These are phyloP conservation scores for Cladosporium sp. DNA, from an alignment of 2,329 filamentous ascomycete species.

Conservation along the genomic window DNA sequence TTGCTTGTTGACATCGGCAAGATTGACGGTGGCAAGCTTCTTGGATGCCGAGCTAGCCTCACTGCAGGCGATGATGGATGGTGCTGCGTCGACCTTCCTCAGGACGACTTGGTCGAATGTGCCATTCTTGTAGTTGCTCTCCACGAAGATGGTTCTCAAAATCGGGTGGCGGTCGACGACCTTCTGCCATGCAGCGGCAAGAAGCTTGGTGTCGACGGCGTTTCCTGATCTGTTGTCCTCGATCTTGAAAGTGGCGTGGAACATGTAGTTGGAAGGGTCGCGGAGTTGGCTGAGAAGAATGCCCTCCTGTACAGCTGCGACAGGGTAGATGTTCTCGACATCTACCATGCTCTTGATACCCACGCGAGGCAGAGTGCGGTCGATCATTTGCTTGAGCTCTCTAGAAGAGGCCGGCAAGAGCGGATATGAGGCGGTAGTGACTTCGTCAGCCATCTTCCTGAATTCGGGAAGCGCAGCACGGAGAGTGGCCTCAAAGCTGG, in stretches of 20 bases:
- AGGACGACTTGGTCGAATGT: slow-evolving; percentile 11
- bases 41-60: neutral
- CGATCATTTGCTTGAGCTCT: slow-evolving; percentile 9
- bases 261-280: slow-evolving; percentile 12
- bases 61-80: slow-evolving; percentile 6
- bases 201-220: slow-evolving; percentile 27
- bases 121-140: slow-evolving; percentile 9
- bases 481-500: slow-evolving; percentile 3
- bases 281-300: slow-evolving; percentile 13
- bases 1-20: slow-evolving; percentile 46
- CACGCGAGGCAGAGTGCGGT: slow-evolving; percentile 5
- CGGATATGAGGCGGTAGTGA: slow-evolving; percentile 4
- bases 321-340: slow-evolving; percentile 11
- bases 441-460: slow-evolving; percentile 5
- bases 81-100: slow-evolving; percentile 3
- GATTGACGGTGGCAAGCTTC: slow-evolving; percentile 9
- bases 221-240: neutral
- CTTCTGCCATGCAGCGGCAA: slow-evolving; percentile 35
- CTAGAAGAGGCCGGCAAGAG: slow-evolving; percentile 1
- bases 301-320: slow-evolving; percentile 13
- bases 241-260: slow-evolving; percentile 14
- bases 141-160: slow-evolving; percentile 37
- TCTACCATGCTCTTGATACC: slow-evolving; percentile 2
- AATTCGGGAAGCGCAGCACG: slow-evolving; percentile 6
- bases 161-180: slow-evolving; percentile 31